A percentile compares a stretch with the other conserved stretches of the same genome.
Evolutionary conservation across 2,329 filamentous ascomycete species (phyloP).

Genomic region (Ophiostoma sp.): DNA sequence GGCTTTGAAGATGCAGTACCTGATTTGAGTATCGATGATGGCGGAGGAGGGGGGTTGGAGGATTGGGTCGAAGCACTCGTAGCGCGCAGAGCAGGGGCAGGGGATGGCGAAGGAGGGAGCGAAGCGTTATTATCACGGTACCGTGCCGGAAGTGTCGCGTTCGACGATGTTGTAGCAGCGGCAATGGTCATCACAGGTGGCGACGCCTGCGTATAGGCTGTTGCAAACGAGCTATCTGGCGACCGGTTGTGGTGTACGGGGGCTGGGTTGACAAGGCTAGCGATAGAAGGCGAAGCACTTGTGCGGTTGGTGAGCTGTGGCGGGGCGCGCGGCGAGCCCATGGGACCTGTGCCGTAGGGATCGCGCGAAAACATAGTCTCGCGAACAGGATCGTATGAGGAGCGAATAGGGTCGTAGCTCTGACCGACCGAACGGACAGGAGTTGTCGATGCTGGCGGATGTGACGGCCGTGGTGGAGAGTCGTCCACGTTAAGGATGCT

Average conservation of each 20-base stretch:
- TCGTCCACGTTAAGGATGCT: slow-evolving; percentile 52
- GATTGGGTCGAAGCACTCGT: slow-evolving; percentile 16
- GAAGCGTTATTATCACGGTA: slow-evolving; percentile 21
- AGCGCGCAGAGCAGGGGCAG: slow-evolving; percentile 29
- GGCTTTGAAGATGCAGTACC: not conserved
- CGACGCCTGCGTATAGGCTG: slow-evolving; percentile 34
- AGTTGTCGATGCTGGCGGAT: slow-evolving; percentile 33
- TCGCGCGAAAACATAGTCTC: slow-evolving; percentile 55
- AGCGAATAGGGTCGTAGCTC: slow-evolving; percentile 85
- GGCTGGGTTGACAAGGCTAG: slow-evolving; percentile 71
- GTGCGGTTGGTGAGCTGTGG: slow-evolving; percentile 58
- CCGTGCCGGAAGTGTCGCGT: not conserved
- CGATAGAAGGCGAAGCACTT: slow-evolving; percentile 87
- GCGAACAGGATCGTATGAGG: slow-evolving; percentile 59
- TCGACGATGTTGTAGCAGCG: slow-evolving; percentile 28
- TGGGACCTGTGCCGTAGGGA: slow-evolving; percentile 41
- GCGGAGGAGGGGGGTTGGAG: not conserved
- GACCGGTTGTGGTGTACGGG: slow-evolving; percentile 33
- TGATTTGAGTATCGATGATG: not conserved
- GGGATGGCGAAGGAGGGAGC: slow-evolving; percentile 30
- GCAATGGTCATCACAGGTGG: slow-evolving; percentile 29
- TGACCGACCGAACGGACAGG: slow-evolving; percentile 64
- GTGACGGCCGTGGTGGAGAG: slow-evolving; percentile 39
- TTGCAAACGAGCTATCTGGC: slow-evolving; percentile 28
- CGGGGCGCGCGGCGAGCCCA: slow-evolving; percentile 48